Conservation (phyloP, 345 rosid genomes). For the Citrus cavaleriei region DNA sequence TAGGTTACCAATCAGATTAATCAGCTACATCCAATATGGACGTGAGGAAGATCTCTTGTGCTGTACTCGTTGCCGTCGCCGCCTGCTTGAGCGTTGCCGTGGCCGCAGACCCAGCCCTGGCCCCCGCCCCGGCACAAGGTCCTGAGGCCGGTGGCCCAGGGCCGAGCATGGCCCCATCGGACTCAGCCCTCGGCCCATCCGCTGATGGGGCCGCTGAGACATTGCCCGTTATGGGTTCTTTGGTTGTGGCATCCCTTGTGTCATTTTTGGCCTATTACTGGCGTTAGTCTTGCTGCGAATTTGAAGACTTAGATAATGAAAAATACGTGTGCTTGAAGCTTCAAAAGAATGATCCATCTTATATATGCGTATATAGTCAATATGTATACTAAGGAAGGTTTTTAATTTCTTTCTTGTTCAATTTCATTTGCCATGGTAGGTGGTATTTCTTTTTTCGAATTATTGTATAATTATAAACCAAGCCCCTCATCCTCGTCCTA, state of each 20-base stretch:
- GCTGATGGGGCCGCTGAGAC: conserved; percentile 34
- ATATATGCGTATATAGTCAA: not conserved
- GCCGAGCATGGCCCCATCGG: not conserved
- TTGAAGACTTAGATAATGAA: not conserved
- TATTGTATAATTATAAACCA: too few species aligned
- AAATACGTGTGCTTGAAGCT: not conserved
- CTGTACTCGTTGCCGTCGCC: conserved; percentile 48
- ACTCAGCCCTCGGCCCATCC: conserved; percentile 32
- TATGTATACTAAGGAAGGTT: not conserved
- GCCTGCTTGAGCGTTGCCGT: conserved; percentile 52
- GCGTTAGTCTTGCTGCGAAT: conserved; percentile 26
- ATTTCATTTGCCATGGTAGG: not conserved
- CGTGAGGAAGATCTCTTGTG: conserved; percentile 63
- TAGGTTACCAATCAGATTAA: not conserved
- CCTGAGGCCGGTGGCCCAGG: conserved; percentile 20
- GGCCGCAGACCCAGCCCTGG: conserved; percentile 40
- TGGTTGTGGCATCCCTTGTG: conserved; percentile 58
- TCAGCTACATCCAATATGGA: conserved; percentile 41
- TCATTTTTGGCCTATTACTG: conserved; percentile 60
- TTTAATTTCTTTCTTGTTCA: not conserved
- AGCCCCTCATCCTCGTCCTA: too few species aligned
- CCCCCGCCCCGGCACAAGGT: conserved; percentile 25
- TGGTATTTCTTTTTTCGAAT: too few species aligned
- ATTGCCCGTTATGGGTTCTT: conserved; percentile 54
- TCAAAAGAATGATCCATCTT: not conserved